These are phyloP conservation scores for Phytophthora sojae DNA, from an alignment of 352 stramenopile species.

Conservation along the genomic window DNA sequence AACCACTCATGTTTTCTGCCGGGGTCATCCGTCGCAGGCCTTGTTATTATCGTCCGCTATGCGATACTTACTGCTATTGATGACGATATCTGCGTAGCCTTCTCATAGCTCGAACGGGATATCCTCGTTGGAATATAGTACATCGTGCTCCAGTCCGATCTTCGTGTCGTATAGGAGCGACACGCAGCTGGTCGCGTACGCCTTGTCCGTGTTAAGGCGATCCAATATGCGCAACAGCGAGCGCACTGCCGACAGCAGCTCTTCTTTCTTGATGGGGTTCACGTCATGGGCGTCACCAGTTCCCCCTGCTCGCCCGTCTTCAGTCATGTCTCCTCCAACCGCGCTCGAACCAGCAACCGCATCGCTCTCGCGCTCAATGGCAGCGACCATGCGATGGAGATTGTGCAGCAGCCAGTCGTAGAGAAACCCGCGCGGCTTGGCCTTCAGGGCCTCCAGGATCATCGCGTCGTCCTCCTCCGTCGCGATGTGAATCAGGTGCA, in stretches of 20 bases:
- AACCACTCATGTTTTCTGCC: slow-evolving; percentile 9
- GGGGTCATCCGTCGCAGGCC: slow-evolving; percentile 20
- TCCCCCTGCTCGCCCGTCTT: slow-evolving; percentile 34
- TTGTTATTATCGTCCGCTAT: slow-evolving; percentile 20
- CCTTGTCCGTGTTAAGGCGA: slow-evolving; percentile 60
- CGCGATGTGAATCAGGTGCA: slow-evolving; percentile 83
- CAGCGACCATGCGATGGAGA: slow-evolving; percentile 80
- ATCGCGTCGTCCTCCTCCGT: slow-evolving; percentile 74
- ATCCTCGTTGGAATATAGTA: slow-evolving; percentile 83
- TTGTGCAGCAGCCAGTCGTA: slow-evolving; percentile 92
- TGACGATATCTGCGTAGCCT: slow-evolving; percentile 22
- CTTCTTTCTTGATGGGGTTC: slow-evolving; percentile 83
- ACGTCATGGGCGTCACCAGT: slow-evolving; percentile 79
- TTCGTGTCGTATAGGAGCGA: slow-evolving; percentile 88
- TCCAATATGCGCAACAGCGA: slow-evolving; percentile 83
- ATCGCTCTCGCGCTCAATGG: slow-evolving; percentile 69
- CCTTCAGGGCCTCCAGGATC: slow-evolving; percentile 71
- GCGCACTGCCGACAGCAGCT: slow-evolving; percentile 78
- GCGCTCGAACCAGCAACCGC: slow-evolving; percentile 21
- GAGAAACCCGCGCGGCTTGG: slow-evolving; percentile 77
- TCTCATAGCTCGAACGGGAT: slow-evolving; percentile 82
- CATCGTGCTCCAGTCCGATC: slow-evolving; percentile 80
- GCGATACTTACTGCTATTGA: slow-evolving; percentile 24
- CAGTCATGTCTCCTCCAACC: slow-evolving; percentile 36
- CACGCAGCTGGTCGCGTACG: slow-evolving; percentile 68